Evolutionary conservation across 257 asterid genomes (phyloP), one percentile per base, ranked within the genome.

Genomic region (Solanum verrucosum): DNA sequence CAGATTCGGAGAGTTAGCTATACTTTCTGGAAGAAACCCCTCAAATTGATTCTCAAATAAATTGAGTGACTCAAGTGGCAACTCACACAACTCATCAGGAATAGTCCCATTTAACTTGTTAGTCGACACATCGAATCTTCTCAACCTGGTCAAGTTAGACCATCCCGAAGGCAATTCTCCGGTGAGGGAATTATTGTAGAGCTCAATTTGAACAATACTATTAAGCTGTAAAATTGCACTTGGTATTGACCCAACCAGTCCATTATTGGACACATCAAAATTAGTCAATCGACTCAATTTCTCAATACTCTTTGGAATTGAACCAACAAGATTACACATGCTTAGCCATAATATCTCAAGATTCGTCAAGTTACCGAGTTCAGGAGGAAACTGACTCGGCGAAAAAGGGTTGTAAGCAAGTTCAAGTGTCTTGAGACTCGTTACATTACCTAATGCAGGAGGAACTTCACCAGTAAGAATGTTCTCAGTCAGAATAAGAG

Each of bases 61-160:
- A 81, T 92, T 93, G 86, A 96, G 94, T 2, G 99, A 96, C 88
- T 89, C 95, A 40, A 96, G 93, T 5, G 96, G 96, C 92, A 96
- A 89, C 84, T 91, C 91, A 86, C 97, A 94, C 88, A 96, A 89
- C 86, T 92, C 99, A 13, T 78, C 77, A 1, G 98, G 99, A 84
- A 96, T 95, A 23, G 33, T 85, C 84, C 99, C 99, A 14, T 88
- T 92, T 72, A 96, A 90, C 13, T 27, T 34, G 87, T 96, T 96
- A 92, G 88, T 89, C 0, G 99, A 94, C 3, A 90, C 95, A 49
- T 96, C 99, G 9, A 96, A 88, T 84, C 95, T 90, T 87, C 96
- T 91, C 92, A 96, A 92, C 88, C 35, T 75, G 0, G 98, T 95
- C 92, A 96, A 86, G 87, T 94, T 94, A 72, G 93, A 92, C 99